Evolutionary conservation across 768 basidiomycete species (phyloP).

Genomic region (Porphyrellus cyaneotinctus): DNA sequence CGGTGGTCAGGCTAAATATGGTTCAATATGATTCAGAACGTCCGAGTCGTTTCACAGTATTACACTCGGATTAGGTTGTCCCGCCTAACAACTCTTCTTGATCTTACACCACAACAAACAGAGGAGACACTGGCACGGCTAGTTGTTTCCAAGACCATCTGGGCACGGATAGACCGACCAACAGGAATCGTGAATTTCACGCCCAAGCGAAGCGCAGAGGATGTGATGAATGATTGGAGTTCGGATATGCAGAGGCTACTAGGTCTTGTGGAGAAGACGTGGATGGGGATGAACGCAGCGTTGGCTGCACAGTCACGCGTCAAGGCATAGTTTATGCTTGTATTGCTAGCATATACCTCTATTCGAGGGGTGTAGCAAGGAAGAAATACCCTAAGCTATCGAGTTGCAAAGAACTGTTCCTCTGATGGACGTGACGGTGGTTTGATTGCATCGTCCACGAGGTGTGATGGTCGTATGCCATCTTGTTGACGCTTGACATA

Average conservation of each 20-base stretch:
- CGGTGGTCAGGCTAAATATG: neutral
- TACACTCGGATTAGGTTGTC: constrained; percentile 88
- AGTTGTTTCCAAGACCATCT: constrained; percentile 88
- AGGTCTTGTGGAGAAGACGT: constrained; percentile 94
- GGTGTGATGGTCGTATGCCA: constrained; percentile 64
- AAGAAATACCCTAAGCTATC: constrained; percentile 10
- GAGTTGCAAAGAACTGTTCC: constrained; percentile 18
- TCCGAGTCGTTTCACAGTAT: constrained; percentile 91
- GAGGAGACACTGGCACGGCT: constrained; percentile 87
- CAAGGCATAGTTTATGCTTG: constrained; percentile 35
- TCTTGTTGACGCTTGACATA: constrained; percentile 72
- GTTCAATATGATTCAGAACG: constrained; percentile 57
- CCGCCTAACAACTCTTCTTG: constrained; percentile 82
- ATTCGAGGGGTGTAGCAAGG: neutral
- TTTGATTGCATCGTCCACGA: constrained; percentile 40
- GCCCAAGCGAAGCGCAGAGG: constrained; percentile 77
- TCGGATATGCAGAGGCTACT: constrained; percentile 92
- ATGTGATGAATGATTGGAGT: constrained; percentile 98
- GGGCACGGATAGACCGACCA: constrained; percentile 92
- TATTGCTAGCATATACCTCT: constrained; percentile 14
- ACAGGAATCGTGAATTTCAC: constrained; percentile 86
- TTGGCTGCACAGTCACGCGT: constrained; percentile 74
- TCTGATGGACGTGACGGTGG: constrained; percentile 22
- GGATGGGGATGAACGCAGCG: constrained; percentile 94
- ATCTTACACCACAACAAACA: constrained; percentile 75